Base-by-base conservation (phyloP, 805 yeast genomes). In the Hanseniaspora vineae region DNA sequence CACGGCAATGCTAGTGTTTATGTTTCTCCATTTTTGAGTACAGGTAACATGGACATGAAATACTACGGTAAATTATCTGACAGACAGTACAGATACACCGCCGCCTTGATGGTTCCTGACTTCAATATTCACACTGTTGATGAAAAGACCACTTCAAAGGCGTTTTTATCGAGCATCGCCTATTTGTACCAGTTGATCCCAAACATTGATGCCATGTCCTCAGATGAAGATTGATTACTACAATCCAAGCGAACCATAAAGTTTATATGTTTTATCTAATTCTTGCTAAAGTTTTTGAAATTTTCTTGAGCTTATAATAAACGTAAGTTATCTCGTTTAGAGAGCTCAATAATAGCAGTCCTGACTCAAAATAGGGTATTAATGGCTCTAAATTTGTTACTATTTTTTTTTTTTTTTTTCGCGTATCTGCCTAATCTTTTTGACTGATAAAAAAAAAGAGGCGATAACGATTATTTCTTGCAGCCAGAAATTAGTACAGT, bases 101-200 rank as follows among this genome's bases (percentile, higher is more conserved):
- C 20, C 14, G 8, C 44, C 19, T 37, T 37, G 40, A 3, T 10
- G 17, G 17, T 10, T 37, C 19, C 19, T 14, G 40, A 37, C 17
- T n/a, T 4, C 19, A 49, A 49, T 37, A 53, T 46, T 19, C 55
- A 52, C 42, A 50, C 55, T 14, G 51, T 52, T 43, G 52, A 52
- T 39, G 55, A 52, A 47, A 46, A 49, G 44, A 47, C 42, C 14
- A 42, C 51, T 20, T 50, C 46, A 15, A 45, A 42, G 8, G 43
- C 55, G 4, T 46, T 50, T 23, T 35, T 52, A 10, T 50, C 55
- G 6, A 39, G 46, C 10, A 44, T 51, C 13, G 55, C 53, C 6
- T 50, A 50, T 42, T 48, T 52, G 49, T 52, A 51, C 33, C 48
- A 37, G 17, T 15, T 37, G 40, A 37, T 37, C 19, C 40, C 40